Conservation (phyloP, 2,329 filamentous ascomycete species). For the Cladobotryum protrusum region DNA sequence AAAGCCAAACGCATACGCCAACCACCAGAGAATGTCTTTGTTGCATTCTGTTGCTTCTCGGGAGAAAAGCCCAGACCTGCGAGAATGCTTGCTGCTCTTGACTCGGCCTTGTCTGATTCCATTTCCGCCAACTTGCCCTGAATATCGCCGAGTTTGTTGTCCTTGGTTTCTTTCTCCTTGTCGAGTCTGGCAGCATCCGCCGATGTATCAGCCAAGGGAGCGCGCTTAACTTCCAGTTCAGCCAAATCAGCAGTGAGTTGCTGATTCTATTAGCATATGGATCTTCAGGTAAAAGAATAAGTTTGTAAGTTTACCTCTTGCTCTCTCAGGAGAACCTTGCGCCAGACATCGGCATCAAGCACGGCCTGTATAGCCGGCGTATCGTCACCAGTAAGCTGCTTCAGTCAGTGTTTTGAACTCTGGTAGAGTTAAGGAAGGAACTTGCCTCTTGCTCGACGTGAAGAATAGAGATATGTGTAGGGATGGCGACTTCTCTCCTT, state of each 20-base stretch:
- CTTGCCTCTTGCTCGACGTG: constrained; percentile 94
- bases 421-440: not conserved
- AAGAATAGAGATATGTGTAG: constrained; percentile 95
- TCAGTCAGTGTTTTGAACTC: not conserved
- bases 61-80: constrained; percentile 94
- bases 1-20: constrained; percentile 98
- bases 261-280: constrained; percentile 23
- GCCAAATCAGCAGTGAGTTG: constrained; percentile 74
- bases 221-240: constrained; percentile 69
- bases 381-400: constrained; percentile 84
- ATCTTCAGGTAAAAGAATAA: too few relatives aligned
- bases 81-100: constrained; percentile 89
- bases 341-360: constrained; percentile 95
- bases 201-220: constrained; percentile 83
- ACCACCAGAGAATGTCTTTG: constrained; percentile 98
- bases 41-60: constrained; percentile 86
- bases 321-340: constrained; percentile 86
- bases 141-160: constrained; percentile 84
- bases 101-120: constrained; percentile 98
- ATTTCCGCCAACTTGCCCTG: constrained; percentile 92
- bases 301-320: constrained; percentile 59
- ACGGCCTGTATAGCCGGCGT: constrained; percentile 93
- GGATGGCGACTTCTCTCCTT: constrained; percentile 87
- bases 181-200: constrained; percentile 81
- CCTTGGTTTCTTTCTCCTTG: constrained; percentile 79